phyloP scores from a whole-genome alignment of 495 filamentous ascomycete species.

The Penicillium mononematosum region DNA sequence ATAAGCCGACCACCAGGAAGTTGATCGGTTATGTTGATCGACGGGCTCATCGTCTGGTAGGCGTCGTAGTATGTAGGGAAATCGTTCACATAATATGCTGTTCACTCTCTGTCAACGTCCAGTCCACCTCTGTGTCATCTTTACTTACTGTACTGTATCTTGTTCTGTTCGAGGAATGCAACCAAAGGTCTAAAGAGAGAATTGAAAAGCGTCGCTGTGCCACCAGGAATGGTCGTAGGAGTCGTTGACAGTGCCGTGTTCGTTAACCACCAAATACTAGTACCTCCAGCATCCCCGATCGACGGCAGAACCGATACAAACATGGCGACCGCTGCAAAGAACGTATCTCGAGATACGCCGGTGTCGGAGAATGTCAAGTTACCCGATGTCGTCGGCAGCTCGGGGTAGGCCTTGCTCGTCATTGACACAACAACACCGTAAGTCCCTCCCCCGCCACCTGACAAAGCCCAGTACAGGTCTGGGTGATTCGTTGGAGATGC shows the following conservation, averaged over 20 bases:
- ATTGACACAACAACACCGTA: slow-evolving; percentile 58
- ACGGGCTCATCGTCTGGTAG: slow-evolving; percentile 35
- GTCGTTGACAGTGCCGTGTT: slow-evolving; percentile 40
- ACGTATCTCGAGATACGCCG: slow-evolving; percentile 33
- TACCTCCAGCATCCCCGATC: slow-evolving; percentile 46
- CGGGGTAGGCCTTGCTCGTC: slow-evolving; percentile 42
- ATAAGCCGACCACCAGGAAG: slow-evolving; percentile 57
- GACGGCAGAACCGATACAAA: slow-evolving; percentile 41
- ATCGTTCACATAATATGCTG: slow-evolving; percentile 21
- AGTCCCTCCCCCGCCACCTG: slow-evolving; percentile 62
- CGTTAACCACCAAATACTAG: slow-evolving; percentile 34
- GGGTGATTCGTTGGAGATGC: slow-evolving; percentile 49
- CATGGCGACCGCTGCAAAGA: slow-evolving; percentile 37
- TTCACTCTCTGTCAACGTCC: neutral
- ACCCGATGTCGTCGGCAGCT: slow-evolving; percentile 26
- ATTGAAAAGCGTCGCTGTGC: slow-evolving; percentile 17
- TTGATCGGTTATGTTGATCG: slow-evolving; percentile 40
- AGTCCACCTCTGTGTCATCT: too few species aligned
- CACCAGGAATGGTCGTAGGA: slow-evolving; percentile 28
- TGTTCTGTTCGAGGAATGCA: neutral
- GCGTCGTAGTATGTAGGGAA: slow-evolving; percentile 41
- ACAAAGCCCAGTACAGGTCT: slow-evolving; percentile 65
- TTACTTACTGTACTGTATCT: neutral
- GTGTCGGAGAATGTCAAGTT: slow-evolving; percentile 24
- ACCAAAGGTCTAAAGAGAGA: slow-evolving; percentile 23